phyloP scores from a whole-genome alignment of 2,329 filamentous ascomycete genomes.

The Sclerotinia borealis region DNA sequence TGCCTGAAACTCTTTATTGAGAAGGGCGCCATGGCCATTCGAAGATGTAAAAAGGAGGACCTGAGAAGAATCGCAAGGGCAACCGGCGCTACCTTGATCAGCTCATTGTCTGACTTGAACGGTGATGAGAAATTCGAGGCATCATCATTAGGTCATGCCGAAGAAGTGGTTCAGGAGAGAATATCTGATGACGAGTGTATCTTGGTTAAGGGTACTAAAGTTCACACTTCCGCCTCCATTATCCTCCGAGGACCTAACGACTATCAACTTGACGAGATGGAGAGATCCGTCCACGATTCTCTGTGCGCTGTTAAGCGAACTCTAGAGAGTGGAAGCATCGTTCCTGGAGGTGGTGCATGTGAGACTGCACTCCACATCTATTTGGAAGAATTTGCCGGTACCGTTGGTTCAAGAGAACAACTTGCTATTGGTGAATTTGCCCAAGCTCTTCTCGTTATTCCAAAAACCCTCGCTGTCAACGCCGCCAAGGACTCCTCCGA shows the following conservation, averaged over 20 bases:
- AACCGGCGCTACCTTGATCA: slow-evolving; percentile 87
- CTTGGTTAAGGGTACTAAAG: slow-evolving; percentile 90
- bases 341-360: slow-evolving; percentile 91
- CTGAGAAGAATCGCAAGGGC: slow-evolving; percentile 91
- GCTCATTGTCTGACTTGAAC: slow-evolving; percentile 91
- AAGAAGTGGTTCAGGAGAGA: slow-evolving; percentile 95
- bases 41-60: slow-evolving; percentile 98
- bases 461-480: slow-evolving; percentile 94
- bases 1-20: slow-evolving; percentile 93
- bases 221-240: slow-evolving; percentile 88
- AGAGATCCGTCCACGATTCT: slow-evolving; percentile 95
- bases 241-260: slow-evolving; percentile 95
- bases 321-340: slow-evolving; percentile 91
- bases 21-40: slow-evolving; percentile 89
- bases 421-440: slow-evolving; percentile 97
- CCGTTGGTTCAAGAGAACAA: slow-evolving; percentile 93
- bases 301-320: slow-evolving; percentile 96
- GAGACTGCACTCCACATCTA: slow-evolving; percentile 99
- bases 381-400: slow-evolving; percentile 96
- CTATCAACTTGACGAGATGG: slow-evolving; percentile 97
- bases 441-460: slow-evolving; percentile 86
- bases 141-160: slow-evolving; percentile 81
- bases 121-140: slow-evolving; percentile 95
- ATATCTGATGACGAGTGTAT: slow-evolving; percentile 99
- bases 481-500: slow-evolving; percentile 95